A percentile compares a stretch with the other conserved stretches of the same genome.
Evolutionary conservation across 2,329 filamentous ascomycete species (phyloP).

Genomic region (Chaetomiaceae sp.): DNA sequence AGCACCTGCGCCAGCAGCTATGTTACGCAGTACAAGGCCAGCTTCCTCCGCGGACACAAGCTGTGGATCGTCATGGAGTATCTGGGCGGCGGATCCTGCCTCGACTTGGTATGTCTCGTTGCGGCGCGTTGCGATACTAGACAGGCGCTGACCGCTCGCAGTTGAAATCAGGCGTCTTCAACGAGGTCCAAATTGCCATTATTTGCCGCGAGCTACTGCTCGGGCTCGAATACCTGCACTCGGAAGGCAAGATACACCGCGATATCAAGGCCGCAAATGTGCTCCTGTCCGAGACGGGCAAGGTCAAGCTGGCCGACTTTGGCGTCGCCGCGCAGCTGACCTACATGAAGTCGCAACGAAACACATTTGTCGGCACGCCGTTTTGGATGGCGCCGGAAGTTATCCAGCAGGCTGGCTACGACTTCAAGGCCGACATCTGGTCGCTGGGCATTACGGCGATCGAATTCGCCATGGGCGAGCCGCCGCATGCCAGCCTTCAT

Average conservation of each 20-base stretch:
- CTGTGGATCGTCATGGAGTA: constrained; percentile 99
- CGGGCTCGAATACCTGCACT: constrained; percentile 88
- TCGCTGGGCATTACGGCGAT: constrained; percentile 88
- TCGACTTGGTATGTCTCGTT: constrained; percentile 68
- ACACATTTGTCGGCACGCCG: constrained; percentile 95
- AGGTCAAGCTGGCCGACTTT: constrained; percentile 95
- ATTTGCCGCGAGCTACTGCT: constrained; percentile 87
- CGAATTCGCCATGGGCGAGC: constrained; percentile 82
- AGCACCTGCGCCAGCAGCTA: constrained; percentile 92
- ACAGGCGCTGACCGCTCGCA: constrained; percentile 39
- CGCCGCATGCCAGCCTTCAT: constrained; percentile 79
- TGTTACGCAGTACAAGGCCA: constrained; percentile 94
- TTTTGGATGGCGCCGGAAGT: constrained; percentile 98
- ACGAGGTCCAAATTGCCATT: constrained; percentile 87
- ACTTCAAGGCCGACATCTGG: constrained; percentile 93
- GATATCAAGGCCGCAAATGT: constrained; percentile 97
- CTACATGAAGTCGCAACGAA: constrained; percentile 94
- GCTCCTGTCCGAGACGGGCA: constrained; percentile 82
- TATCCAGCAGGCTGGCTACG: constrained; percentile 77
- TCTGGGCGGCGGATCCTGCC: constrained; percentile 87
- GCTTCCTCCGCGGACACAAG: constrained; percentile 93
- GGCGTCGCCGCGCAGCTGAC: constrained; percentile 94
- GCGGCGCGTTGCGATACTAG: not conserved
- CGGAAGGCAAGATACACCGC: constrained; percentile 90
- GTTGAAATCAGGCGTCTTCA: constrained; percentile 87